These are phyloP conservation scores for Colletotrichum plurivorum DNA, from an alignment of 2,329 filamentous ascomycete genomes.

Conservation along the genomic window DNA sequence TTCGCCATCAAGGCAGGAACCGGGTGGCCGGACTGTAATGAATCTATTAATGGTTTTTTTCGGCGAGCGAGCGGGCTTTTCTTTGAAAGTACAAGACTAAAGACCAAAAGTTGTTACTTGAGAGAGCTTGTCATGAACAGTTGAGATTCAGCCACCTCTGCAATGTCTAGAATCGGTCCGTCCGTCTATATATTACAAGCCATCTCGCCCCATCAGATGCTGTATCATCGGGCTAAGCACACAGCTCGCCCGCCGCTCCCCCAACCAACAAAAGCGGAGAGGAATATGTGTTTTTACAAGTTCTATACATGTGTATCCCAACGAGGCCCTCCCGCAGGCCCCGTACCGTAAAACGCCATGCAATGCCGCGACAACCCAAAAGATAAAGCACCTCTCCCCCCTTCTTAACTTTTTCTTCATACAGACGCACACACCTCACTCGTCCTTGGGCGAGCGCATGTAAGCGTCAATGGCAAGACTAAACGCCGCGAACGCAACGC, in stretches of 20 bases:
- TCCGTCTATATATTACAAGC: slow-evolving; percentile 27
- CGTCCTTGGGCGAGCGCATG: slow-evolving; percentile 83
- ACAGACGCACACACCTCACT: slow-evolving; percentile 49
- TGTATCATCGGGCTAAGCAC: neutral
- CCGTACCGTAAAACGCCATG: slow-evolving; percentile 40
- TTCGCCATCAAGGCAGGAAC: slow-evolving; percentile 26
- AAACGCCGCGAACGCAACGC: slow-evolving; percentile 94
- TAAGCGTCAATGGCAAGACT: slow-evolving; percentile 92
- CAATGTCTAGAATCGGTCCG: slow-evolving; percentile 15
- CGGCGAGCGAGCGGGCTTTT: slow-evolving; percentile 2
- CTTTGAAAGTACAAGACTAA: neutral
- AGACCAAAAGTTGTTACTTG: neutral
- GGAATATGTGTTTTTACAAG: neutral
- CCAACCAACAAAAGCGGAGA: slow-evolving; percentile 26
- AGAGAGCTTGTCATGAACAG: too few relatives aligned
- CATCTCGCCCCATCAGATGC: neutral
- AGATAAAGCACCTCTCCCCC: neutral
- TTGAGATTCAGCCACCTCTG: too few relatives aligned
- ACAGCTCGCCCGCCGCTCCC: neutral
- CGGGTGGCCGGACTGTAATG: slow-evolving; percentile 8
- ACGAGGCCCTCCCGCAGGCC: neutral
- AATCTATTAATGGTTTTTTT: slow-evolving; percentile 12
- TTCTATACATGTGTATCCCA: slow-evolving; percentile 2
- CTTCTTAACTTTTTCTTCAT: neutral
- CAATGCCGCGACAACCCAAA: slow-evolving; percentile 37